Base-by-base conservation (phyloP, 148 eudicot genomes). In the Silene latifolia region DNA sequence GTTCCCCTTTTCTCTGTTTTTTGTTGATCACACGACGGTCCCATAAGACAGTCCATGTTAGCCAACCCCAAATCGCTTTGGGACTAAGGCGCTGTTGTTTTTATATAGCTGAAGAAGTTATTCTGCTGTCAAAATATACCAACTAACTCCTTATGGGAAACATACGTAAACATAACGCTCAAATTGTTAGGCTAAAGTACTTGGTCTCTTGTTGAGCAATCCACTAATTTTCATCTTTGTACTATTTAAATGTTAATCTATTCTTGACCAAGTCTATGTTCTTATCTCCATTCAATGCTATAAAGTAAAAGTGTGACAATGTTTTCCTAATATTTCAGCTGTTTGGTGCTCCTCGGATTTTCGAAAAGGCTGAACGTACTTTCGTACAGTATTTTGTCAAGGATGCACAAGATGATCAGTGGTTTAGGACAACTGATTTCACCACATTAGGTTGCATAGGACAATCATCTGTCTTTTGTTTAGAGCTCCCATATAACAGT, bases 401-500 rank as follows among this genome's bases (percentile, higher is more conserved):
- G 68, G 89, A 89, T 56, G 72, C 62, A 35, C 86, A 81, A 42
- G 91, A 89, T 70, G 97, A 94, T 75, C 90, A 87, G 70, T 91
- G 95, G 92, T 71, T 87, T 65, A 82, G 97, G 76, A 78, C 96
- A 63, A 91, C 89, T 42, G 98, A 93, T 77, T 94, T 91, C 83
- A 87, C 97, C 18, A 65, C 82, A 25, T 84, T 80, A 67, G 58
- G 71, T 24, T 72, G 81, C 63, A 85, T 94, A 10, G 96, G 98
- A 12, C 98, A 89, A 13, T 91, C 98, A 11, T 84, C 98, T 20
- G 81, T 80, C 21, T 58, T 91, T 65, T 94, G 97, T 77, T 78
- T 94, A 69, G 83, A 88, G 83, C 82, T 94, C 81, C 87, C 91
- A 44, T 17, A 29, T 61, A 81, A 76, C 78, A 74, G 71, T 74